A percentile compares a stretch with the other conserved stretches of the same genome.
Conservation (phyloP, 1,284 basidiomycete genomes). For the Mycocalia duriaeana region DNA sequence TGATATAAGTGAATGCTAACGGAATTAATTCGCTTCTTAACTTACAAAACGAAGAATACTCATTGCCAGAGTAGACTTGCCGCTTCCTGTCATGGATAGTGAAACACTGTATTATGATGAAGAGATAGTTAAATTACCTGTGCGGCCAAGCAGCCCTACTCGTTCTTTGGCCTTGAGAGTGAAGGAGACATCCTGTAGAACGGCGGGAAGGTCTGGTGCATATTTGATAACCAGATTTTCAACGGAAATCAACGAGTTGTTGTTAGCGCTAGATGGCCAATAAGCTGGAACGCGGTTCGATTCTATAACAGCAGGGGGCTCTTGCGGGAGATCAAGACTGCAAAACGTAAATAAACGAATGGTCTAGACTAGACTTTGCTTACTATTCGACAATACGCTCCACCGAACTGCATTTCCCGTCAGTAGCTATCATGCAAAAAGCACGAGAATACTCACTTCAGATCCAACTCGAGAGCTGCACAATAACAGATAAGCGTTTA, state of each 20-base stretch:
- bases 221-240: slow-evolving; percentile 80
- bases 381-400: slow-evolving; percentile 86
- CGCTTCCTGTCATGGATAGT: slow-evolving; percentile 34
- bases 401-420: slow-evolving; percentile 50
- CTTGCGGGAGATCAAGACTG: slow-evolving; percentile 76
- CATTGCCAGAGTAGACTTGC: slow-evolving; percentile 84
- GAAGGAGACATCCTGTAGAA: slow-evolving; percentile 76
- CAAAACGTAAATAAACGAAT: background rate
- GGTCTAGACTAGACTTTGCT: slow-evolving; percentile 9
- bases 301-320: slow-evolving; percentile 71
- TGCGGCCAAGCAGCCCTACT: slow-evolving; percentile 71
- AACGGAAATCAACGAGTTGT: slow-evolving; percentile 49
- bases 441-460: slow-evolving; percentile 45
- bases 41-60: slow-evolving; percentile 80
- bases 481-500: too few relatives aligned
- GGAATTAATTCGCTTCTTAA: too few relatives aligned
- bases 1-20: too few relatives aligned
- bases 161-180: slow-evolving; percentile 58
- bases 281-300: slow-evolving; percentile 71
- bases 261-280: slow-evolving; percentile 75
- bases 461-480: slow-evolving; percentile 58
- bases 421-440: background rate
- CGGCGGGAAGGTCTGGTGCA: slow-evolving; percentile 77
- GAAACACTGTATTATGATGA: too few relatives aligned
- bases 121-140: too few relatives aligned